Conservation (phyloP, 2,329 filamentous ascomycete genomes). For the Phyllosticta ampelicida region DNA sequence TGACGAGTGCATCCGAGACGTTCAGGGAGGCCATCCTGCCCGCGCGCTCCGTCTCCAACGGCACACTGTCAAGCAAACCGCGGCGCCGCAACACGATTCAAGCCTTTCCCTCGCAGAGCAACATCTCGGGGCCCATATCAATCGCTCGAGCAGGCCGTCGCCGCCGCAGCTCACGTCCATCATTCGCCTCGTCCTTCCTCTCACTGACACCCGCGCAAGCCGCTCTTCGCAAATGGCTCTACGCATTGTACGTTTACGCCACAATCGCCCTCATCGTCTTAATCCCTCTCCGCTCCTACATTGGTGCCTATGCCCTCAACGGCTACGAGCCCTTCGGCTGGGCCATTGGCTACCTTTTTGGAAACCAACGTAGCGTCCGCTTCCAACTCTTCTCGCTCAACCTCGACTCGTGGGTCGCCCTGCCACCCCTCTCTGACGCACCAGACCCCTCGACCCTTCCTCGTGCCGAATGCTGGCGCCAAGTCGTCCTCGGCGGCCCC, state of each 20-base stretch:
- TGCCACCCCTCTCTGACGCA: slow-evolving; percentile 43
- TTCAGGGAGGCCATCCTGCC: slow-evolving; percentile 2
- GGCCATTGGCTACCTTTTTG: slow-evolving; percentile 82
- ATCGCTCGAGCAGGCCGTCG: not conserved
- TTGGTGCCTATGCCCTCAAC: slow-evolving; percentile 55
- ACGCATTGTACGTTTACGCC: slow-evolving; percentile 67
- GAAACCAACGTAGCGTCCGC: slow-evolving; percentile 62
- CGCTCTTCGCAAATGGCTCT: slow-evolving; percentile 65
- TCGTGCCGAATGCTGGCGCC: slow-evolving; percentile 52
- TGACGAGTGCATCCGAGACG: not conserved
- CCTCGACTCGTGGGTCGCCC: slow-evolving; percentile 63
- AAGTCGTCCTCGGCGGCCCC: slow-evolving; percentile 51
- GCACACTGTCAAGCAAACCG: not conserved
- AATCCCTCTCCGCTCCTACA: slow-evolving; percentile 58
- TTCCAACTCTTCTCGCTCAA: slow-evolving; percentile 58
- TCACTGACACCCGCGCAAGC: slow-evolving; percentile 73
- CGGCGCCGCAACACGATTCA: slow-evolving; percentile 26
- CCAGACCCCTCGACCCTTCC: slow-evolving; percentile 11
- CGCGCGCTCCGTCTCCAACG: not conserved
- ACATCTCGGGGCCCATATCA: slow-evolving; percentile 1
- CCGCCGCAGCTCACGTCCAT: slow-evolving; percentile 18
- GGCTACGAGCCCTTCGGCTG: slow-evolving; percentile 79
- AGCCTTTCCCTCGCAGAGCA: not conserved
- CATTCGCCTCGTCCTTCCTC: slow-evolving; percentile 53
- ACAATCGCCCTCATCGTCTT: slow-evolving; percentile 57